Evolutionary conservation across 345 rosid species (phyloP).

Genomic region (Euphorbia tirucalli): DNA sequence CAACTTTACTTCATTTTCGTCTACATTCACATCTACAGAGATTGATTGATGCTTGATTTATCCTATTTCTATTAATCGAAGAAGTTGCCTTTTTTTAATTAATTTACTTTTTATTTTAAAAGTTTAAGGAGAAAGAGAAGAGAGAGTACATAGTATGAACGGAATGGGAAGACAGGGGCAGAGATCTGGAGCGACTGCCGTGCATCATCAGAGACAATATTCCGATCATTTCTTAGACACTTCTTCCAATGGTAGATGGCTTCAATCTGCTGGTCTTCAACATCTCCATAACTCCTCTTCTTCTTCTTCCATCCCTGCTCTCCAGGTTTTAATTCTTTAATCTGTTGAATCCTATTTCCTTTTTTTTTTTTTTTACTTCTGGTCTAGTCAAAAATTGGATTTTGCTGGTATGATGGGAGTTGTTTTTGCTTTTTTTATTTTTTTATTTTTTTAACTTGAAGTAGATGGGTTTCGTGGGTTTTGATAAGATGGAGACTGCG

Average conservation of each 20-base stretch:
- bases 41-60: not conserved
- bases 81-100: not conserved
- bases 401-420: not conserved
- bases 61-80: not conserved
- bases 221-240: constrained; percentile 72
- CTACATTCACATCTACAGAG: not conserved
- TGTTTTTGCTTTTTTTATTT: not conserved
- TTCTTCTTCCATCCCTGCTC: constrained; percentile 45
- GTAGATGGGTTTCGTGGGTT: not conserved
- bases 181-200: constrained; percentile 78
- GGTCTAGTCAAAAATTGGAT: not conserved
- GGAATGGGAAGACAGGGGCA: constrained; percentile 78
- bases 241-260: constrained; percentile 85
- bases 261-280: constrained; percentile 89
- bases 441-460: too few species aligned
- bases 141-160: constrained; percentile 56
- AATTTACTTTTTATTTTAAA: not conserved
- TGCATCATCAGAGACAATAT: constrained; percentile 74
- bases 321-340: constrained; percentile 50
- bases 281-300: constrained; percentile 57
- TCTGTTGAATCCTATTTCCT: not conserved
- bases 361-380: not conserved
- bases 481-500: not conserved
- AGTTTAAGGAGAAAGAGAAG: not conserved
- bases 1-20: constrained; percentile 4